Percentiles rank a stretch among this genome's conserved stretches.
Conservation (phyloP, 768 basidiomycete species). For the Grammothele lineata region DNA sequence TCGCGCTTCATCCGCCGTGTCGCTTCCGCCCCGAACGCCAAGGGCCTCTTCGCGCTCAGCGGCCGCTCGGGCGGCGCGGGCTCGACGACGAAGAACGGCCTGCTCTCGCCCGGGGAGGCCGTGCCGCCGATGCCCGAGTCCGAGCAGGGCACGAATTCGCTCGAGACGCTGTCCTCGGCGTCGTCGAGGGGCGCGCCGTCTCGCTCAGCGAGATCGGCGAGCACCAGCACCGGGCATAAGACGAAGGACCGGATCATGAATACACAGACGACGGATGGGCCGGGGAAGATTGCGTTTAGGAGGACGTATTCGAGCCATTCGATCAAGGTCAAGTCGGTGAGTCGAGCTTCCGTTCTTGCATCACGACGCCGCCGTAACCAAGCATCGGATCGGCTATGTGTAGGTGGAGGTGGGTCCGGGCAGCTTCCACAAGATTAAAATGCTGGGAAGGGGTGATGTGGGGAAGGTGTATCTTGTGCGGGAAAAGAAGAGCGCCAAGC, state of each 20-base stretch:
- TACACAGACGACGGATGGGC: slow-evolving; percentile 38
- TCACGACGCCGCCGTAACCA: too few relatives aligned
- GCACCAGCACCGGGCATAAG: slow-evolving; percentile 28
- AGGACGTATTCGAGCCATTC: slow-evolving; percentile 97
- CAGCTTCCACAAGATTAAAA: slow-evolving; percentile 94
- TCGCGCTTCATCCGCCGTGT: slow-evolving; percentile 92
- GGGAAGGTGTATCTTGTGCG: slow-evolving; percentile 97
- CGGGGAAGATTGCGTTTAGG: slow-evolving; percentile 72
- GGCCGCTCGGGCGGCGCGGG: slow-evolving; percentile 46
- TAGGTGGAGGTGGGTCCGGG: slow-evolving; percentile 92
- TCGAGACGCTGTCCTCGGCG: slow-evolving; percentile 75
- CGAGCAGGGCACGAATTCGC: slow-evolving; percentile 62
- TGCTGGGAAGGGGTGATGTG: slow-evolving; percentile 98
- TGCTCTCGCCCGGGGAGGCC: slow-evolving; percentile 66
- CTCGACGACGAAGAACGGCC: slow-evolving; percentile 66
- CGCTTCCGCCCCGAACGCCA: slow-evolving; percentile 95
- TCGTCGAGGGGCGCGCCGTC: slow-evolving; percentile 59
- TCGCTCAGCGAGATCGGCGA: slow-evolving; percentile 32
- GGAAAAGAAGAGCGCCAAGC: slow-evolving; percentile 95
- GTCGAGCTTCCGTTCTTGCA: slow-evolving; percentile 21
- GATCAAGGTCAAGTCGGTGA: slow-evolving; percentile 87
- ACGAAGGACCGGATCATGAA: slow-evolving; percentile 44
- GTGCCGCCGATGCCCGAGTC: slow-evolving; percentile 53
- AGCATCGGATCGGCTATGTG: not conserved
- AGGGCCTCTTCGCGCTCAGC: slow-evolving; percentile 72